phyloP scores from a whole-genome alignment of 202 grass and related monocot genomes.

The Panicum hallii region DNA sequence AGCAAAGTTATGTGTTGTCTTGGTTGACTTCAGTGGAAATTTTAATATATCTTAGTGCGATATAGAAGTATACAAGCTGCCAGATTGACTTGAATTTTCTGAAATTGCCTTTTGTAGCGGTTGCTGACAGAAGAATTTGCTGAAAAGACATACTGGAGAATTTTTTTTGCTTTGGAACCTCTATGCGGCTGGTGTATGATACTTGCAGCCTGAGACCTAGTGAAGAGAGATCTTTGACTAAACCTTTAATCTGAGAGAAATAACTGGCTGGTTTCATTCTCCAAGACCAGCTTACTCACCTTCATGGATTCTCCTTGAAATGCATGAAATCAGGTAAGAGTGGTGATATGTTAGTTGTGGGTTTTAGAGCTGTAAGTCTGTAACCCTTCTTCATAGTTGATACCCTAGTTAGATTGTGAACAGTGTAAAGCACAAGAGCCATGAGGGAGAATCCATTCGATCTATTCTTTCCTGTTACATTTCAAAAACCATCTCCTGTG shows the following conservation, averaged over 20 bases:
- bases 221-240: conserved; percentile 27
- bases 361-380: background rate
- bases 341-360: conserved; percentile 18
- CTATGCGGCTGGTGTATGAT: conserved; percentile 31
- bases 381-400: background rate
- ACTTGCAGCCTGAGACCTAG: conserved; percentile 1
- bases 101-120: conserved; percentile 43
- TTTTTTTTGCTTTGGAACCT: conserved; percentile 34
- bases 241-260: conserved; percentile 33
- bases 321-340: conserved; percentile 39
- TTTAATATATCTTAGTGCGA: conserved; percentile 13
- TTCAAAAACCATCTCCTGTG: background rate
- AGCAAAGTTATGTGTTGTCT: background rate
- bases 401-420: conserved; percentile 29
- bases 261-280: conserved; percentile 32
- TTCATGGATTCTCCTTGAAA: conserved; percentile 38
- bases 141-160: conserved; percentile 24
- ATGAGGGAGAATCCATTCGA: conserved; percentile 32
- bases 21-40: conserved; percentile 12
- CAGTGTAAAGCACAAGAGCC: conserved; percentile 25
- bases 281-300: conserved; percentile 12
- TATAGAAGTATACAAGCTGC: conserved; percentile 20
- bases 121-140: conserved; percentile 45
- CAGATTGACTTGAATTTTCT: conserved; percentile 29
- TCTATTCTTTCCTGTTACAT: conserved; percentile 38